Base-by-base conservation (phyloP, 2,329 filamentous ascomycete species). In the Colletotrichum tamarilloi region DNA sequence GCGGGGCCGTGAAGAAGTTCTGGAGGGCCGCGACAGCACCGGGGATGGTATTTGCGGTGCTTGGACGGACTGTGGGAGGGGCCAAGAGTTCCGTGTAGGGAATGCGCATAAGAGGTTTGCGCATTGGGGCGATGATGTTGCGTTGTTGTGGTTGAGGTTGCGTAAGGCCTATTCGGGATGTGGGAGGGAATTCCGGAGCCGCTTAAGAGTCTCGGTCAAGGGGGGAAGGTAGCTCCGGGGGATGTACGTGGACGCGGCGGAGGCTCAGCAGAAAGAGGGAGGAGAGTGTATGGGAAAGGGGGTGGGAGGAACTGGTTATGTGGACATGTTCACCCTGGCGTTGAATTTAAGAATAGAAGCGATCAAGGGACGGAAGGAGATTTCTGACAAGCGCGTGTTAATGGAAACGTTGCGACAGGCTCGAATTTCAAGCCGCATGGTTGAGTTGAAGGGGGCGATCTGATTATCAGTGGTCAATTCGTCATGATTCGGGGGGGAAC, bases 81-180 rank as follows among this genome's bases (percentile, higher is more conserved):
- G 95, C 91, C 68, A 98, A 88, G 55, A 94, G 92, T 76, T 94
- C 92, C 79, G 95, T 98, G 81, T 96, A 98, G 72, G 96, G 96
- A 78, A 98, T 97, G 77, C 95, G 92, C 85, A 98, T 92, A 72
- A 95, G 89, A 78, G 92, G 89, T 82, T 90, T 93, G 82, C 88
- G 88, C 91, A 93, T 92, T 64, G 74, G 59, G 58, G 62, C 63
- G 72, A 63, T 46, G 46, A 49, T 49, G 42, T 49, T 49, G 42
- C 19, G 19, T 30, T n/a, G 70, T 55, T 14, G 38, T 42, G 38
- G 38, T 42, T 42, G 38, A 42, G 38, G 60, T 70, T 70, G 55
- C 62, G 49, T 62, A 73, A 62, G 67, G 67, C 67, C 60, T 71
- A 38, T 53, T 42, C 67, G 62, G 67, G 59, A 73, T 62, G 71